Evolutionary conservation across 352 stramenopile species (phyloP).

Genomic region (Pythium insidiosum): DNA sequence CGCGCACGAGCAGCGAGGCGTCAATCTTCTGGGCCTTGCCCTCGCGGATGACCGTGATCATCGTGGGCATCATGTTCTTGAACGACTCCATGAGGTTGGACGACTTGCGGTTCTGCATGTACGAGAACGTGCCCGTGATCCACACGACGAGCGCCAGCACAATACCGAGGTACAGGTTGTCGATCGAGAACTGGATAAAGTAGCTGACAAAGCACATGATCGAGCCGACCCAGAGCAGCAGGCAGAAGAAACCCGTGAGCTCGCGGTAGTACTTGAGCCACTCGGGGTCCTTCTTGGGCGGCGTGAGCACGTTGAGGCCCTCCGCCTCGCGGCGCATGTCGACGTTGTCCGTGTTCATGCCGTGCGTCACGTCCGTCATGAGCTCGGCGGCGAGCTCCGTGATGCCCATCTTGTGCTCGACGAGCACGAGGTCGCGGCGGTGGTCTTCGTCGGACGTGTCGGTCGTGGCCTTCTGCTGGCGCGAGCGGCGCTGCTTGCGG

Average conservation of each 20-base stretch:
- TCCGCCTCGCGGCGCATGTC: slow-evolving; percentile 39
- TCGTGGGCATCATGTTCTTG: slow-evolving; percentile 53
- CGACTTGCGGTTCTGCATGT: slow-evolving; percentile 39
- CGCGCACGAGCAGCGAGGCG: slow-evolving; percentile 45
- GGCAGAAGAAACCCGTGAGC: slow-evolving; percentile 46
- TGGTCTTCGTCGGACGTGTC: slow-evolving; percentile 15
- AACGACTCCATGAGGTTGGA: slow-evolving; percentile 45
- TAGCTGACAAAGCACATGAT: slow-evolving; percentile 48
- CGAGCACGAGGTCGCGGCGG: slow-evolving; percentile 40
- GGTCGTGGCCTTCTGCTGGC: slow-evolving; percentile 2
- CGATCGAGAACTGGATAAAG: slow-evolving; percentile 29
- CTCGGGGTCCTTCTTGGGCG: slow-evolving; percentile 41
- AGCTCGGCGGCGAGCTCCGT: slow-evolving; percentile 34
- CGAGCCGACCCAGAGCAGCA: slow-evolving; percentile 41
- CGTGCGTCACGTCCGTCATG: slow-evolving; percentile 26
- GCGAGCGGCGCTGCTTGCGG: slow-evolving; percentile 24
- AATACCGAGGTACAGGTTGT: slow-evolving; percentile 43
- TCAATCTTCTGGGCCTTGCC: slow-evolving; percentile 42
- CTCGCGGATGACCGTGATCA: slow-evolving; percentile 37
- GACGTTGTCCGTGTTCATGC: slow-evolving; percentile 37
- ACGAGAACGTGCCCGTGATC: slow-evolving; percentile 48
- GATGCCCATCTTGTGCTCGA: slow-evolving; percentile 44
- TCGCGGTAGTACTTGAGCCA: slow-evolving; percentile 51
- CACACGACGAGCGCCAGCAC: slow-evolving; percentile 38
- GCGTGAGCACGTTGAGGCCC: slow-evolving; percentile 40